phyloP scores from a whole-genome alignment of 108 stramenopile genomes.

The Parietichytrium sp. region DNA sequence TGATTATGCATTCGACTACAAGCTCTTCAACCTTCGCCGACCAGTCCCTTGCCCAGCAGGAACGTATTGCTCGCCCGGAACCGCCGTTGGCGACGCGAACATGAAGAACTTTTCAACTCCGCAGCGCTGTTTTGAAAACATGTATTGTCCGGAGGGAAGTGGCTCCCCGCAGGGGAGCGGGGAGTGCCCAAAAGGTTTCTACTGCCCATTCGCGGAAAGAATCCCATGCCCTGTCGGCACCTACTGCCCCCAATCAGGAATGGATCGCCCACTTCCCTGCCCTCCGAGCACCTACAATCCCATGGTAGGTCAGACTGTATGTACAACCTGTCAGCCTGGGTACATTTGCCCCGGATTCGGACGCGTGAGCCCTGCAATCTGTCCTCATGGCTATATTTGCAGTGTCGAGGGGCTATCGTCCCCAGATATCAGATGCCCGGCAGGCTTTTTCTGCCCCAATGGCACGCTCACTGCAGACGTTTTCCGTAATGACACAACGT shows the following conservation, averaged over 20 bases:
- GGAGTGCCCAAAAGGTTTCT: slow-evolving; percentile 60
- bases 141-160: slow-evolving; percentile 68
- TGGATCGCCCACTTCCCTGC: slow-evolving; percentile 59
- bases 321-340: slow-evolving; percentile 60
- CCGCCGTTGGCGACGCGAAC: slow-evolving; percentile 43
- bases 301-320: slow-evolving; percentile 56
- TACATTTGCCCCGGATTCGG: slow-evolving; percentile 68
- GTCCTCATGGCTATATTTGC: slow-evolving; percentile 63
- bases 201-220: slow-evolving; percentile 55
- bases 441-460: slow-evolving; percentile 76
- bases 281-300: slow-evolving; percentile 60
- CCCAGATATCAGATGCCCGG: slow-evolving; percentile 69
- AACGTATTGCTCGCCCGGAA: slow-evolving; percentile 62
- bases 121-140: slow-evolving; percentile 64
- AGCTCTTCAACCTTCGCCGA: slow-evolving; percentile 40
- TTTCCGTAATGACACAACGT: slow-evolving; percentile 69
- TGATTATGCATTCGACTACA: slow-evolving; percentile 70
- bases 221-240: slow-evolving; percentile 63
- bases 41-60: slow-evolving; percentile 61
- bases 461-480: slow-evolving; percentile 73
- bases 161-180: slow-evolving; percentile 56
- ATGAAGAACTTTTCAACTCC: slow-evolving; percentile 61
- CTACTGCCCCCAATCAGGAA: slow-evolving; percentile 59
- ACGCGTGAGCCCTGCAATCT: slow-evolving; percentile 62
- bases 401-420: slow-evolving; percentile 54